Conservation (phyloP, 768 basidiomycete species). For the Mrakia frigida region DNA sequence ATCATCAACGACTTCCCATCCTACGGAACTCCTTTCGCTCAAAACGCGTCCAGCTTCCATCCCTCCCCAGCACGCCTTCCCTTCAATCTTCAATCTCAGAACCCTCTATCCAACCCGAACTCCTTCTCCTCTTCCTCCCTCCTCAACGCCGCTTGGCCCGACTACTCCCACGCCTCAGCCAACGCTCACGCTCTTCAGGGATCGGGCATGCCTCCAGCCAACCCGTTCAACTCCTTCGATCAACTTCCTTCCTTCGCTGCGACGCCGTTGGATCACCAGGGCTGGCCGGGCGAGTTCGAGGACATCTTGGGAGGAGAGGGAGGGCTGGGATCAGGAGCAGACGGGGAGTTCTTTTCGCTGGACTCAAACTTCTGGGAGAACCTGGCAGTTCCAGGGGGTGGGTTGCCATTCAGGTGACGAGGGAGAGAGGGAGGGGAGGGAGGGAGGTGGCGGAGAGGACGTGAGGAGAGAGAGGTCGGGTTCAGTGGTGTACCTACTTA, state of each 20-base stretch:
- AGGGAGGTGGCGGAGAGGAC: neutral
- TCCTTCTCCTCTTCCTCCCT: neutral
- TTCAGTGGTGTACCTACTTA: neutral
- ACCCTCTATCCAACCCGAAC: neutral
- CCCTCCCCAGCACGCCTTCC: neutral
- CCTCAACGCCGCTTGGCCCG: neutral
- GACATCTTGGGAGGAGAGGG: neutral
- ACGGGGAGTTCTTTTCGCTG: slow-evolving; percentile 2
- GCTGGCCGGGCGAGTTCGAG: slow-evolving; percentile 8
- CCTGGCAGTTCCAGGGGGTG: slow-evolving; percentile 5
- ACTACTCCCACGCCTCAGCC: neutral
- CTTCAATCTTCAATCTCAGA: neutral
- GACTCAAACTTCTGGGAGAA: slow-evolving; percentile 13
- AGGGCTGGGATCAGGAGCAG: neutral
- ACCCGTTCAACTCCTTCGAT: neutral
- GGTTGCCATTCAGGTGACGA: neutral
- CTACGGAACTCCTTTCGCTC: neutral
- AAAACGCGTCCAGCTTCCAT: no score
- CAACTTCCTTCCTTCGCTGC: neutral
- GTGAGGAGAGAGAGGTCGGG: neutral
- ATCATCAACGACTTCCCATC: slow-evolving; percentile 14
- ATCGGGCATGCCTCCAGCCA: neutral
- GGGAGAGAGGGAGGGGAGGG: neutral
- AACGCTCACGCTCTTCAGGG: neutral
- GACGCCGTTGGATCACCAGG: neutral